Percentiles rank a stretch among this genome's conserved stretches.
Conservation (phyloP, 179 eudicot genomes). For the Camellia oleifera region DNA sequence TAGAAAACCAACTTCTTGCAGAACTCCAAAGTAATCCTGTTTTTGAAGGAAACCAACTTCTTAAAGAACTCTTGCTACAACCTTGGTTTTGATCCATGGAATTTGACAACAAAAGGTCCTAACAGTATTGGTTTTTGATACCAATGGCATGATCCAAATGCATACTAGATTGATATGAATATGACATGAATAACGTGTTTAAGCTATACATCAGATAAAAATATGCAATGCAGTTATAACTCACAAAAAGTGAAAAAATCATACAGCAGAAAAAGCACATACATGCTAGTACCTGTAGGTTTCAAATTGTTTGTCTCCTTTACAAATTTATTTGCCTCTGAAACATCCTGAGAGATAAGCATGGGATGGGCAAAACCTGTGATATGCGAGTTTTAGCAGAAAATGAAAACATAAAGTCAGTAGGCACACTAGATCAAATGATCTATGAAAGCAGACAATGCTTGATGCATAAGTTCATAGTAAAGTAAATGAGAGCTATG, state of each 20-base stretch:
- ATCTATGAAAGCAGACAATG: too few relatives aligned
- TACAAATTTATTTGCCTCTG: conserved; percentile 60
- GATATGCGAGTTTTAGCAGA: neutral
- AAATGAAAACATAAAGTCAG: neutral
- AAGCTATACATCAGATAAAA: neutral
- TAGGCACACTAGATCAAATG: neutral
- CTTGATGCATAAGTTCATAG: too few relatives aligned
- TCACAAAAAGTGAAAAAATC: neutral
- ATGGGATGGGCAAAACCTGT: conserved; percentile 83
- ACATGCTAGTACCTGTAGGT: conserved; percentile 55
- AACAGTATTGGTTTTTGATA: too few relatives aligned
- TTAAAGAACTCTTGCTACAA: too few relatives aligned
- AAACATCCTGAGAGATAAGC: conserved; percentile 71
- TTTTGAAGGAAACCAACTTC: too few relatives aligned
- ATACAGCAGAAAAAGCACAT: conserved; percentile 36
- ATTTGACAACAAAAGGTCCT: too few relatives aligned
- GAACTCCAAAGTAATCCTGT: too few relatives aligned
- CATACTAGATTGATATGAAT: neutral
- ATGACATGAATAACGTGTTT: neutral
- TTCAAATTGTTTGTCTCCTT: conserved; percentile 47
- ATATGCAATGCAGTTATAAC: neutral
- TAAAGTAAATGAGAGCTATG: neutral
- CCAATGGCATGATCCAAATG: too few relatives aligned
- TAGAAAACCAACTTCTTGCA: too few relatives aligned
- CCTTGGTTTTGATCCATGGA: too few relatives aligned